Conservation (phyloP, 495 filamentous ascomycete genomes). For the Aspergillus olivimuriae region DNA sequence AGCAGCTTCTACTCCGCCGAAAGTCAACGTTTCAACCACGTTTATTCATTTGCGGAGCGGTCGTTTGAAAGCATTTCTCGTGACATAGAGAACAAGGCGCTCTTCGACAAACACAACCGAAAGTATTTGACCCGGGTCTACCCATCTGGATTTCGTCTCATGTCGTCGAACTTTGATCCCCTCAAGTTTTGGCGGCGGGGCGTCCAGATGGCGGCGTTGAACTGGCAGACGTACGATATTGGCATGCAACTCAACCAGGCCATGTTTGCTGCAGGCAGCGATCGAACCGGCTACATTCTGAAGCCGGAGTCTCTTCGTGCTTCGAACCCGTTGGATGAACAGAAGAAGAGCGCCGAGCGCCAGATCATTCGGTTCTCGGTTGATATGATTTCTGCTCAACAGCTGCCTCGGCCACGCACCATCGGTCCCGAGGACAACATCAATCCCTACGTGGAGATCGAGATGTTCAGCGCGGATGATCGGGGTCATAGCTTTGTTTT, state of each 20-base stretch:
- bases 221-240: conserved; percentile 97
- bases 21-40: conserved; percentile 80
- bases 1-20: conserved; percentile 65
- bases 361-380: conserved; percentile 78
- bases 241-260: conserved; percentile 94
- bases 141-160: conserved; percentile 69
- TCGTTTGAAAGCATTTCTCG: conserved; percentile 74
- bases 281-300: conserved; percentile 84
- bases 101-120: conserved; percentile 84
- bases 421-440: conserved; percentile 65
- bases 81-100: conserved; percentile 59
- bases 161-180: conserved; percentile 89
- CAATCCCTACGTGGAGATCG: conserved; percentile 90
- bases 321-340: conserved; percentile 41
- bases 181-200: conserved; percentile 88
- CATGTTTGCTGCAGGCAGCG: conserved; percentile 92
- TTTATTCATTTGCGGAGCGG: conserved; percentile 86
- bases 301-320: conserved; percentile 80
- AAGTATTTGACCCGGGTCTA: conserved; percentile 91
- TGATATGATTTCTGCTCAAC: conserved; percentile 87
- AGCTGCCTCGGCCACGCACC: conserved; percentile 75
- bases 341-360: conserved; percentile 44
- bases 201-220: conserved; percentile 93
- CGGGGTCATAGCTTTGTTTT: conserved; percentile 59
- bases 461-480: conserved; percentile 91